Base-by-base conservation (phyloP, 352 stramenopile species). In the Phytophthora cryptogea region DNA sequence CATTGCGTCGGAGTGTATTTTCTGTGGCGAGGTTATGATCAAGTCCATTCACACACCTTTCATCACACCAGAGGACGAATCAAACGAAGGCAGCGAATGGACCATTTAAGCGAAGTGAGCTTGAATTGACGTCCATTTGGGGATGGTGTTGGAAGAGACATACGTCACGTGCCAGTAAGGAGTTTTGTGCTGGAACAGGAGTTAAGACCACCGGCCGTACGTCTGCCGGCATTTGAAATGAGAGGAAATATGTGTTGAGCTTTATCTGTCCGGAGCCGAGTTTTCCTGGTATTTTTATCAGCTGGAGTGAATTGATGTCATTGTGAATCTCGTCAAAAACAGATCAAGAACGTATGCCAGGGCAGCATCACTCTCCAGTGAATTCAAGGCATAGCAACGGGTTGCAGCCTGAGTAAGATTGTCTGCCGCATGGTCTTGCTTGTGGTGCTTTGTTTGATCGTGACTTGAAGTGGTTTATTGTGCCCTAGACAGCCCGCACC, bases 1-100 rank as follows among this genome's bases (percentile, higher is more conserved):
- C 67, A 88, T 98, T 33, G 92, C 94, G 23, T 96, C 90, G 37
- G 94, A 98, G 72, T 98, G 94, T 66, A 89, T 97, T 63, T 95
- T 97, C 58, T 98, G 94, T 63, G 92, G 94, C 36, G 90, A 97
- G 65, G 87, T 97, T 16, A 98, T 98, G 94, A 97, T 98, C 68
- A 93, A 97, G 69, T 97, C 90, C 44, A 95, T 98, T 57, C 86
- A 96, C 62, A 70, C 85, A 59, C 89, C 92, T 23, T 96, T 98
- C 56, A 94, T 98, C 66, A 89, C 85, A 20, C 74, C 85, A 8
- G 86, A 97, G 42, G 90, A 97, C 59, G 83, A 96, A 40, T 66
- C 68, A 31, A 71, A 72, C 9, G 87, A 96, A 65, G 86, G 85
- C 36, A 76, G 61, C 63, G 87, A 96, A 65, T 96, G 87, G 87